Conservation (phyloP, 176 grass and related monocot species). For the Zoysia pacifica region DNA sequence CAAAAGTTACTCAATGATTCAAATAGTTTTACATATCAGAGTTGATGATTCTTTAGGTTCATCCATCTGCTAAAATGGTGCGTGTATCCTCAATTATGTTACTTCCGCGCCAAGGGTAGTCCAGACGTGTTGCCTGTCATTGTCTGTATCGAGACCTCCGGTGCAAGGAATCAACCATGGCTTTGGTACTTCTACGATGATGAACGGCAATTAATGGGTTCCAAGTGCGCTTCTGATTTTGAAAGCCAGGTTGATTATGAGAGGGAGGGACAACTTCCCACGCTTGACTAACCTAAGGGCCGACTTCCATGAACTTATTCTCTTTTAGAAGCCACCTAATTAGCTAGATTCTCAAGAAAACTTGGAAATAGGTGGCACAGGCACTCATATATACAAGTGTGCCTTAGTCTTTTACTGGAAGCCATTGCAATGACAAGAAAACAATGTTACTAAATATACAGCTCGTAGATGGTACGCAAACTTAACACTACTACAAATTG, state of each 20-base stretch:
- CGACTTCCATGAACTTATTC: slow-evolving; percentile 14
- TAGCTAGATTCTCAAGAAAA: background rate
- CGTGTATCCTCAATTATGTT: slow-evolving; percentile 16
- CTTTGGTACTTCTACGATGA: slow-evolving; percentile 46
- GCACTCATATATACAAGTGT: background rate
- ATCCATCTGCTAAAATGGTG: background rate
- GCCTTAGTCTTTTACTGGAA: background rate
- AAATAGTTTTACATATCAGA: background rate
- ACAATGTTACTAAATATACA: background rate
- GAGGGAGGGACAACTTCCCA: slow-evolving; percentile 28
- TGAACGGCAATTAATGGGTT: slow-evolving; percentile 40
- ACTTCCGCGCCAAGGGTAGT: slow-evolving; percentile 24
- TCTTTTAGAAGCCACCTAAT: slow-evolving; percentile 21
- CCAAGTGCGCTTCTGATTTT: slow-evolving; percentile 14
- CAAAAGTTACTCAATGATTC: slow-evolving; percentile 18
- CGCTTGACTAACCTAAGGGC: slow-evolving; percentile 8
- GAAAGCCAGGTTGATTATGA: slow-evolving; percentile 14
- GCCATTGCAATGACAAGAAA: background rate
- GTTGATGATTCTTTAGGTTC: background rate
- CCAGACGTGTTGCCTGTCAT: slow-evolving; percentile 32
- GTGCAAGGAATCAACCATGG: slow-evolving; percentile 26
- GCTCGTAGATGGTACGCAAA: background rate
- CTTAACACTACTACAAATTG: background rate
- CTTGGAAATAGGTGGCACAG: background rate
- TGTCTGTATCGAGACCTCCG: slow-evolving; percentile 35